Conservation (phyloP, 192 early-diverging fungal species). For the Chytriomyces hyalinus region DNA sequence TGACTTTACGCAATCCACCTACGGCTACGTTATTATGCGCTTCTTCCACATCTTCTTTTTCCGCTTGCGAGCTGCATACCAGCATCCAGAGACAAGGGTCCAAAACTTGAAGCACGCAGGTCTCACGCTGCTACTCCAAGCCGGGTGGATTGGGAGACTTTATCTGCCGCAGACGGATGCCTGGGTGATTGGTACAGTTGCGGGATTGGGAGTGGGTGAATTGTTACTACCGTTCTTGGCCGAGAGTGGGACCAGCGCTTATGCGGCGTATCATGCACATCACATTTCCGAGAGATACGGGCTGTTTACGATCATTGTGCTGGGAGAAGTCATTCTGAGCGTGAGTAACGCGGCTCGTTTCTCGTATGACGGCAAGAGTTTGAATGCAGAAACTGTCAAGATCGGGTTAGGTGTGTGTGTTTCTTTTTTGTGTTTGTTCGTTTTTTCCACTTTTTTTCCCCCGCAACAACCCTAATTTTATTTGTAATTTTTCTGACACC, state of each 20-base stretch:
- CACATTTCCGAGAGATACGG: constrained; percentile 20
- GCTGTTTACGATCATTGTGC: not conserved
- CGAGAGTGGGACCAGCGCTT: not conserved
- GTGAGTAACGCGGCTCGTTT: not conserved
- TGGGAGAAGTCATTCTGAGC: constrained; percentile 3
- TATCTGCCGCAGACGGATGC: not conserved
- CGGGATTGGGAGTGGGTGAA: not conserved
- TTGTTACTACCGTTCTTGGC: not conserved
- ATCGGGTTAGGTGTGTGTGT: not conserved
- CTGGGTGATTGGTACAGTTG: not conserved
- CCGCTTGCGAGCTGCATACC: not conserved
- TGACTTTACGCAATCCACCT: not conserved
- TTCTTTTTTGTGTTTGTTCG: too few species aligned
- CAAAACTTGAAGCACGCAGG: not conserved
- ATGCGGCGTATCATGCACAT: constrained; percentile 4
- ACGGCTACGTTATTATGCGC: constrained; percentile 3
- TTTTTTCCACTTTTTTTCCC: not conserved
- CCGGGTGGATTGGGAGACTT: not conserved
- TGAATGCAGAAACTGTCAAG: constrained; percentile 3
- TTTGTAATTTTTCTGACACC: not conserved
- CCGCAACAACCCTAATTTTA: not conserved
- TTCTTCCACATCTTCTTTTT: not conserved
- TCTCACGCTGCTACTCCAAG: not conserved
- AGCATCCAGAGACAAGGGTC: not conserved
- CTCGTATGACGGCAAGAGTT: not conserved